Evolutionary conservation across 2,329 filamentous ascomycete species (phyloP).

Genomic region (Purpureocillium takamizusanense): DNA sequence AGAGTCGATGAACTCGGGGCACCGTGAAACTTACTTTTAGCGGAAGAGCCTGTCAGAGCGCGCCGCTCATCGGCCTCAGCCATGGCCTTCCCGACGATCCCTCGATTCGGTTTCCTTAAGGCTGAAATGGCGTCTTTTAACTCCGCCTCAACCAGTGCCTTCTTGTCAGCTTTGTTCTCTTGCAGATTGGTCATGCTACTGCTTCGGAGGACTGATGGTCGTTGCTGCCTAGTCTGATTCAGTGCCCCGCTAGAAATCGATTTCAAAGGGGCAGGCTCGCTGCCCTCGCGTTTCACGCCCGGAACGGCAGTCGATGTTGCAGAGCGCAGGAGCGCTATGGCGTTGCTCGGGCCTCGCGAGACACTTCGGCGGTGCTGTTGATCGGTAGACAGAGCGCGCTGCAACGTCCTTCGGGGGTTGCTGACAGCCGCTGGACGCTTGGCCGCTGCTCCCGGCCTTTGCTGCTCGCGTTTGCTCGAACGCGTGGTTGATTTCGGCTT

Average conservation of each 20-base stretch:
- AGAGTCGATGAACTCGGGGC: not conserved
- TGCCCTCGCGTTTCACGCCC: conserved; percentile 59
- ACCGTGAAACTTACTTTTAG: conserved; percentile 34
- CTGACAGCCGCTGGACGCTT: conserved; percentile 35
- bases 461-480: conserved; percentile 31
- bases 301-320: conserved; percentile 53
- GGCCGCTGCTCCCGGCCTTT: conserved; percentile 41
- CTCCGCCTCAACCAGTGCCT: conserved; percentile 59
- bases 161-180: conserved; percentile 53
- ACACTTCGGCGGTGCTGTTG: conserved; percentile 42
- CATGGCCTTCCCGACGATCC: conserved; percentile 56
- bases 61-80: conserved; percentile 59
- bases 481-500: conserved; percentile 41
- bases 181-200: conserved; percentile 41
- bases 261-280: conserved; percentile 47
- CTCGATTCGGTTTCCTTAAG: conserved; percentile 67
- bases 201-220: conserved; percentile 25
- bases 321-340: conserved; percentile 58
- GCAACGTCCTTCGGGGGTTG: conserved; percentile 41
- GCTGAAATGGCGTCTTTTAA: conserved; percentile 65
- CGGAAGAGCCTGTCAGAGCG: conserved; percentile 33
- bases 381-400: conserved; percentile 54
- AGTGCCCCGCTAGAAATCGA: conserved; percentile 35
- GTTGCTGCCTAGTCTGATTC: conserved; percentile 29
- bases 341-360: conserved; percentile 46